Percentiles rank a stretch among this genome's conserved stretches.
phyloP scores from a whole-genome alignment of 495 filamentous ascomycete species.

The Lepraria neglecta region DNA sequence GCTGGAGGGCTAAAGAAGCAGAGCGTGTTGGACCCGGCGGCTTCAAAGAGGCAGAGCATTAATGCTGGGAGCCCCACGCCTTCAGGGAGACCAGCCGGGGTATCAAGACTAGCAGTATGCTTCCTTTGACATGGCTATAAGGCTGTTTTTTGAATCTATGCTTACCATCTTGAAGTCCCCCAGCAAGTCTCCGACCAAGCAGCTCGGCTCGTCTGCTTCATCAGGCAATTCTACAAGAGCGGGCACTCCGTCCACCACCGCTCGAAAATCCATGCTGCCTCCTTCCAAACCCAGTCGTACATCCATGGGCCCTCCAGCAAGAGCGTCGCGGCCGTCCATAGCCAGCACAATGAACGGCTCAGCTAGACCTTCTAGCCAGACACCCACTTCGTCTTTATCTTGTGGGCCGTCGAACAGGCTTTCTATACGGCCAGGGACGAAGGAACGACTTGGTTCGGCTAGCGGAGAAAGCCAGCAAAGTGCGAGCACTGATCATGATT shows the following conservation, averaged over 20 bases:
- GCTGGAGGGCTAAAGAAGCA: constrained; percentile 35
- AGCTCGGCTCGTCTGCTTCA: constrained; percentile 50
- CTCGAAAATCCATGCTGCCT: constrained; percentile 36
- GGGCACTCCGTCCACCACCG: constrained; percentile 53
- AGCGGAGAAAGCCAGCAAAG: constrained; percentile 31
- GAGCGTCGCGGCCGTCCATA: constrained; percentile 39
- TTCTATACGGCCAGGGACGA: constrained; percentile 33
- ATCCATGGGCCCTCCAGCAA: constrained; percentile 61
- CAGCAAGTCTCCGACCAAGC: constrained; percentile 75
- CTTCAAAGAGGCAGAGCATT: constrained; percentile 57
- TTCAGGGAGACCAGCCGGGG: constrained; percentile 41
- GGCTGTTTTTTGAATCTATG: constrained; percentile 12
- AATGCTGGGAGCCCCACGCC: constrained; percentile 64
- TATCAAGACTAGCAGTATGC: constrained; percentile 57
- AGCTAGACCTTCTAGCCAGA: constrained; percentile 35
- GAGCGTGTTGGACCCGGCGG: constrained; percentile 42
- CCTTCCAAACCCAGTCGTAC: constrained; percentile 54
- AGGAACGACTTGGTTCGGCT: constrained; percentile 19
- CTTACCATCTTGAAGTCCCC: constrained; percentile 52
- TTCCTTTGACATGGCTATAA: constrained; percentile 1
- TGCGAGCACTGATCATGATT: constrained; percentile 31
- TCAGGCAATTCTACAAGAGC: constrained; percentile 53
- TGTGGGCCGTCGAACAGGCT: constrained; percentile 37
- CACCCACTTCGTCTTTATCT: constrained; percentile 24
- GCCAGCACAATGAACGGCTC: constrained; percentile 34